Evolutionary conservation across 768 basidiomycete genomes (phyloP).

Genomic region (Suillus subalutaceus): DNA sequence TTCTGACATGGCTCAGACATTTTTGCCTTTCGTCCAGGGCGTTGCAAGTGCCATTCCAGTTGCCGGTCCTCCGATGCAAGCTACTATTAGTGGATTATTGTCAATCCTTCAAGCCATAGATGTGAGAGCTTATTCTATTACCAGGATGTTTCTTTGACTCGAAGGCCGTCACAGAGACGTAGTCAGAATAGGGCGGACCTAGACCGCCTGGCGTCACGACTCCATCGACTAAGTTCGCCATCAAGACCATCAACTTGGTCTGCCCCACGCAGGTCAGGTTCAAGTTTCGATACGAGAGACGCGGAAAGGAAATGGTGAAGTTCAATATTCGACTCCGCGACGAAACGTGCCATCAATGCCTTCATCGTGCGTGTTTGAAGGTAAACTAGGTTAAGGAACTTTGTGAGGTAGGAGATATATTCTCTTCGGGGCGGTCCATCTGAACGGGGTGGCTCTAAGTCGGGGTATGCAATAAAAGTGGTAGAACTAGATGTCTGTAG

Average conservation of each 20-base stretch:
- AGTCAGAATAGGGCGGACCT: too few relatives aligned
- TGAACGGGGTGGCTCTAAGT: conserved; percentile 51
- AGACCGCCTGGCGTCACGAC: too few relatives aligned
- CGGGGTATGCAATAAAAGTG: conserved; percentile 57
- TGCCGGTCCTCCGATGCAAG: too few relatives aligned
- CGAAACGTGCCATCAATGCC: conserved; percentile 78
- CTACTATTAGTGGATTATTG: too few relatives aligned
- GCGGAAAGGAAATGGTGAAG: conserved; percentile 83
- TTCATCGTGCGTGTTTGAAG: conserved; percentile 81
- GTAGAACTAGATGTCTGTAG: conserved; percentile 64
- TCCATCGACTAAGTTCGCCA: conserved; percentile 46
- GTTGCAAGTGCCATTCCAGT: too few relatives aligned
- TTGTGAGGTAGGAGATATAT: conserved; percentile 72
- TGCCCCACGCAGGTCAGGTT: conserved; percentile 61
- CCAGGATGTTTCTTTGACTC: too few relatives aligned
- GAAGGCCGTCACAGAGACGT: too few relatives aligned
- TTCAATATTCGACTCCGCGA: conserved; percentile 85
- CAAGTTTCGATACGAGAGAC: conserved; percentile 68
- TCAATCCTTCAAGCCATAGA: too few relatives aligned
- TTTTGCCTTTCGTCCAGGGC: too few relatives aligned
- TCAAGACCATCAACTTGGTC: conserved; percentile 69
- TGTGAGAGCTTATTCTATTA: too few relatives aligned
- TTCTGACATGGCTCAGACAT: too few relatives aligned
- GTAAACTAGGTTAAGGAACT: conserved; percentile 90
- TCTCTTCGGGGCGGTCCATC: conserved; percentile 56